Evolutionary conservation across 1,284 basidiomycete species (phyloP).

Genomic region (Trichosporon sp.): DNA sequence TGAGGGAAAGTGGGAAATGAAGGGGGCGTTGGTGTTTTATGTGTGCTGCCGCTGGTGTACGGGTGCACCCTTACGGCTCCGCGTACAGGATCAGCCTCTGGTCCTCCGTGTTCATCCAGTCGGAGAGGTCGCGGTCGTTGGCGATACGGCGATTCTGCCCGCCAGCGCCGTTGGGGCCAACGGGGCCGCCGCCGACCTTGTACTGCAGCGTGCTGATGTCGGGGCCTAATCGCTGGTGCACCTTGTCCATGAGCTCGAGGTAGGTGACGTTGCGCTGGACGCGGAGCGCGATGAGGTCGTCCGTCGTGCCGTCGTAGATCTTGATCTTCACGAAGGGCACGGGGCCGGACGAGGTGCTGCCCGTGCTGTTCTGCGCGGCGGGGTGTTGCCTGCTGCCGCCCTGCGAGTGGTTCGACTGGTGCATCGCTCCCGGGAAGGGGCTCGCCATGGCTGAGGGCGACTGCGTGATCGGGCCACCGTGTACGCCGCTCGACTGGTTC

Average conservation of each 20-base stretch:
- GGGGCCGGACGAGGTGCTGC: background rate
- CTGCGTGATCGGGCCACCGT: conserved; percentile 7
- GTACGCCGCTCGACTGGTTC: conserved; percentile 10
- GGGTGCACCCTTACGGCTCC: conserved; percentile 42
- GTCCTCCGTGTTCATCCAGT: conserved; percentile 81
- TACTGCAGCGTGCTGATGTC: conserved; percentile 73
- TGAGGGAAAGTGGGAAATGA: background rate
- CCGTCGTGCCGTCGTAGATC: conserved; percentile 86
- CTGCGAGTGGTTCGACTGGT: conserved; percentile 1
- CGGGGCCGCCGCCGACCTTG: conserved; percentile 62
- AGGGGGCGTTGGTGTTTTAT: no score
- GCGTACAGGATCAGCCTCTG: conserved; percentile 84
- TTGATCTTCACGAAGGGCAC: conserved; percentile 94
- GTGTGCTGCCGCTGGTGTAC: no score
- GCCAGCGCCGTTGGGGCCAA: conserved; percentile 26
- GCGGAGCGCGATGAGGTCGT: conserved; percentile 95
- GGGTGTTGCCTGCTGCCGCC: background rate
- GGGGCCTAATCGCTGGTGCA: conserved; percentile 77
- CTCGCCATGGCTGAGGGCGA: conserved; percentile 20
- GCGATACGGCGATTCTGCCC: conserved; percentile 62
- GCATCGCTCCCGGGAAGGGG: conserved; percentile 22
- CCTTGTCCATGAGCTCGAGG: conserved; percentile 84
- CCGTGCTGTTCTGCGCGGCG: conserved; percentile 17
- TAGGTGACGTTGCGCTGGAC: conserved; percentile 91
- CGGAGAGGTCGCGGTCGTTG: conserved; percentile 70